Percentiles rank a stretch among this genome's conserved stretches.
Conservation (phyloP, 257 asterid genomes). For the Galeopsis tetrahit region DNA sequence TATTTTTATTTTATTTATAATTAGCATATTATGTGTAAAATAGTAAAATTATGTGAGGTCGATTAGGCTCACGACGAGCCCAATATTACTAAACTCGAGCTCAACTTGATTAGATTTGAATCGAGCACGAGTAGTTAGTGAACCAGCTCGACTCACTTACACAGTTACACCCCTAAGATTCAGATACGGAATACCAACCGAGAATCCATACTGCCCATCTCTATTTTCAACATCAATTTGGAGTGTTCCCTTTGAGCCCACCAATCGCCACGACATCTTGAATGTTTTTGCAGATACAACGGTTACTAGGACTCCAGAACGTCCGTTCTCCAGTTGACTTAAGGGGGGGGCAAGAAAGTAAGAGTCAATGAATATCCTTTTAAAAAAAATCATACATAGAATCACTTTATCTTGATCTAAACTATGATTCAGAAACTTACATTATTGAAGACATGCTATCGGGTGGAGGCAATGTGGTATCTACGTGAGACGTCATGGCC, state of each 20-base stretch:
- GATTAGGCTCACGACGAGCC: no score
- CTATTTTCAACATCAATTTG: conserved; percentile 54
- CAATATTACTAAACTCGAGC: no score
- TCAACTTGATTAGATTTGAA: no score
- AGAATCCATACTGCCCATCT: conserved; percentile 59
- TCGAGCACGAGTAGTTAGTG: no score
- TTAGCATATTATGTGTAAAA: no score
- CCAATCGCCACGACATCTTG: conserved; percentile 61
- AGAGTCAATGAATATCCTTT: background rate
- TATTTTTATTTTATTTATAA: no score
- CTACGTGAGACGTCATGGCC: conserved; percentile 66
- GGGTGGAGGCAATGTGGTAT: conserved; percentile 67
- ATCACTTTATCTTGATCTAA: background rate
- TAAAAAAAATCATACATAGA: background rate
- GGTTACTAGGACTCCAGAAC: conserved; percentile 64
- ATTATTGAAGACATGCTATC: conserved; percentile 68
- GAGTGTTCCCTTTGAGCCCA: conserved; percentile 67
- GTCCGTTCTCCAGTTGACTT: conserved; percentile 74
- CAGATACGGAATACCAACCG: conserved; percentile 37
- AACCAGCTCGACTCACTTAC: no score
- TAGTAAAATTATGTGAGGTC: no score
- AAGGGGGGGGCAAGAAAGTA: conserved; percentile 13
- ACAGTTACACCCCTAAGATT: background rate
- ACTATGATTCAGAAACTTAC: conserved; percentile 45
- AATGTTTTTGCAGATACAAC: conserved; percentile 63